Conservation (phyloP, 441 rosid genomes). For the Gossypium davidsonii region DNA sequence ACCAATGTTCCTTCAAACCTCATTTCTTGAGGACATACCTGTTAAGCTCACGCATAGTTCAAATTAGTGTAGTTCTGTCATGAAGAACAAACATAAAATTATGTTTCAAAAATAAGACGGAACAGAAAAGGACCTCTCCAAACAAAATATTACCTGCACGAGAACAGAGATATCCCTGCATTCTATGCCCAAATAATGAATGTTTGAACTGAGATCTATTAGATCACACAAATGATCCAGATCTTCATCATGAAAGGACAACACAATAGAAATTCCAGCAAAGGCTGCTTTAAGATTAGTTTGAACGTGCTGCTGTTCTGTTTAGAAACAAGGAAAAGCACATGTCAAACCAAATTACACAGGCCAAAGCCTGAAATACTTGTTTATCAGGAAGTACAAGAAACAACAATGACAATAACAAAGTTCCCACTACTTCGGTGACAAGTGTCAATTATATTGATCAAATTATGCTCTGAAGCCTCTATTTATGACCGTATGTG, state of each 20-base stretch:
- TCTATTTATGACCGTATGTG: not conserved
- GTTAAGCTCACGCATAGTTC: conserved; percentile 42
- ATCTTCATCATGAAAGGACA: conserved; percentile 67
- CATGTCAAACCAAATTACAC: not conserved
- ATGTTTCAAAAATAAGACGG: conserved; percentile 4
- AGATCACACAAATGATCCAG: conserved; percentile 20
- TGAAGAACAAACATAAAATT: conserved; percentile 9
- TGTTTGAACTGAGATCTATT: conserved; percentile 25
- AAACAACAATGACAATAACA: not conserved
- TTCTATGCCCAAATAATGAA: conserved; percentile 69
- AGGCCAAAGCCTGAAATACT: not conserved
- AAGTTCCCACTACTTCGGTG: not conserved
- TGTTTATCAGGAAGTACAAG: not conserved
- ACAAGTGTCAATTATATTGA: not conserved
- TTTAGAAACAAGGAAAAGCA: conserved; percentile 12
- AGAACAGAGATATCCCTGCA: conserved; percentile 48
- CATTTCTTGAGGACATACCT: conserved; percentile 72
- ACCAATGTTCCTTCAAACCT: conserved; percentile 64
- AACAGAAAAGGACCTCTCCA: conserved; percentile 15
- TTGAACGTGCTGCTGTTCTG: conserved; percentile 86
- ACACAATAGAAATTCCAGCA: conserved; percentile 60
- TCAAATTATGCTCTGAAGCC: not conserved
- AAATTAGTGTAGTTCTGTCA: conserved; percentile 24
- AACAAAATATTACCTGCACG: conserved; percentile 62
- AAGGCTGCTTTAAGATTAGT: conserved; percentile 61